phyloP scores from a whole-genome alignment of 2,329 filamentous ascomycete species.

The Verticillium zaregamsianum region DNA sequence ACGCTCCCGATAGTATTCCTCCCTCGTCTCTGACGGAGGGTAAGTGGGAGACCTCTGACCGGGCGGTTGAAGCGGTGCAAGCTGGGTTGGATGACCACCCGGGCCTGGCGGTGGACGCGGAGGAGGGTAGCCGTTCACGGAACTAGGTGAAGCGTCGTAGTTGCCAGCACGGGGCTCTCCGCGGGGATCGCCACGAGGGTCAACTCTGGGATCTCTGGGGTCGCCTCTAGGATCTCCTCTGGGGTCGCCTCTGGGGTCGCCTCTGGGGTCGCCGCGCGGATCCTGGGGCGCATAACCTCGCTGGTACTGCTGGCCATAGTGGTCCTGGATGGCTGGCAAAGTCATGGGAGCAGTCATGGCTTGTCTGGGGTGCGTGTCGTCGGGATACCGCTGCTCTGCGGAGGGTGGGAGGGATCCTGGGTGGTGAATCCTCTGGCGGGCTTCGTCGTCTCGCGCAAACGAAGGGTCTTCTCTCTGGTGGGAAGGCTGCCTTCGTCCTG shows the following conservation, averaged over 20 bases:
- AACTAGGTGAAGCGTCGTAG: constrained; percentile 37
- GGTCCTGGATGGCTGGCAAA: constrained; percentile 47
- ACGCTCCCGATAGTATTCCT: constrained; percentile 26
- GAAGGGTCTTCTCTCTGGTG: constrained; percentile 11
- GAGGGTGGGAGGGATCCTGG: constrained; percentile 3
- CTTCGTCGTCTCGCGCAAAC: constrained; percentile 11
- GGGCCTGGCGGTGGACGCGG: constrained; percentile 3
- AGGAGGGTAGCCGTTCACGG: constrained; percentile 43
- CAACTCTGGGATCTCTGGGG: constrained; percentile 23
- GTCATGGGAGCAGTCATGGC: constrained; percentile 41
- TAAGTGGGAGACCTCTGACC: constrained; percentile 12
- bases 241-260: constrained; percentile 5
- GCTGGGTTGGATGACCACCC: constrained; percentile 8
- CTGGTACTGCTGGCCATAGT: constrained; percentile 27
- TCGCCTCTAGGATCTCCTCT: constrained; percentile 24
- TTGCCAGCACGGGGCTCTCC: constrained; percentile 10
- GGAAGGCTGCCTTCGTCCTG: constrained; percentile 15
- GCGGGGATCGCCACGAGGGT: constrained; percentile 31
- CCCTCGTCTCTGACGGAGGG: constrained; percentile 10
- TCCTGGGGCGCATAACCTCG: constrained; percentile 35
- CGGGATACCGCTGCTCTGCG: constrained; percentile 21
- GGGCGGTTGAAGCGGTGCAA: constrained; percentile 12
- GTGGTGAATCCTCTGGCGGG: constrained; percentile 8
- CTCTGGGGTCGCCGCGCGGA: constrained; percentile 26
- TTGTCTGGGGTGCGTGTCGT: constrained; percentile 33